These are phyloP conservation scores for Galerina sulciceps DNA, from an alignment of 768 basidiomycete species.

Conservation along the genomic window DNA sequence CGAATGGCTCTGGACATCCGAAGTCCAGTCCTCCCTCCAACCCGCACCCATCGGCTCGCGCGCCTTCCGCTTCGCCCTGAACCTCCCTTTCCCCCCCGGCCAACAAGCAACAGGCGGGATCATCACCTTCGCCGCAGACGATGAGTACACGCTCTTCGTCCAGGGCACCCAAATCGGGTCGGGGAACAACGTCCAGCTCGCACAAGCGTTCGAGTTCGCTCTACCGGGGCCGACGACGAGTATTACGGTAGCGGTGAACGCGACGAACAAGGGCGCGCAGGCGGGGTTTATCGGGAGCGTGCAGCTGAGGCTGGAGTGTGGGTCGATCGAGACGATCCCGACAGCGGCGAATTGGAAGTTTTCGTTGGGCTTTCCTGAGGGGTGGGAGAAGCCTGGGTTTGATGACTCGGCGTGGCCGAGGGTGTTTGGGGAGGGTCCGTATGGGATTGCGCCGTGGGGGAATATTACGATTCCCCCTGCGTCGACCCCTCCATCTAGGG, in stretches of 20 bases:
- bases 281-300: background rate
- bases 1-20: background rate
- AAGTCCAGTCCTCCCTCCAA: background rate
- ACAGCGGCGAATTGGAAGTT: background rate
- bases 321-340: background rate
- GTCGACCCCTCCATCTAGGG: background rate
- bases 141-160: background rate
- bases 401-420: background rate
- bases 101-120: background rate
- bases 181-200: background rate
- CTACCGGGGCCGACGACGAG: background rate
- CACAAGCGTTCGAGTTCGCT: background rate
- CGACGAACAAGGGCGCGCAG: background rate
- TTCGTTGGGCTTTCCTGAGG: background rate
- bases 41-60: background rate
- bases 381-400: background rate
- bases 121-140: conserved; percentile 2
- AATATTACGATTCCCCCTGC: background rate
- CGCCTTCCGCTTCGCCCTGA: background rate
- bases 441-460: background rate
- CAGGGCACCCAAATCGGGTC: background rate
- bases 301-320: background rate
- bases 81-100: background rate
- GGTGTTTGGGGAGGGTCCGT: background rate
- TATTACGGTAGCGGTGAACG: background rate